Evolutionary conservation across 2,329 filamentous ascomycete genomes (phyloP).

Genomic region (Alternaria conjuncta): DNA sequence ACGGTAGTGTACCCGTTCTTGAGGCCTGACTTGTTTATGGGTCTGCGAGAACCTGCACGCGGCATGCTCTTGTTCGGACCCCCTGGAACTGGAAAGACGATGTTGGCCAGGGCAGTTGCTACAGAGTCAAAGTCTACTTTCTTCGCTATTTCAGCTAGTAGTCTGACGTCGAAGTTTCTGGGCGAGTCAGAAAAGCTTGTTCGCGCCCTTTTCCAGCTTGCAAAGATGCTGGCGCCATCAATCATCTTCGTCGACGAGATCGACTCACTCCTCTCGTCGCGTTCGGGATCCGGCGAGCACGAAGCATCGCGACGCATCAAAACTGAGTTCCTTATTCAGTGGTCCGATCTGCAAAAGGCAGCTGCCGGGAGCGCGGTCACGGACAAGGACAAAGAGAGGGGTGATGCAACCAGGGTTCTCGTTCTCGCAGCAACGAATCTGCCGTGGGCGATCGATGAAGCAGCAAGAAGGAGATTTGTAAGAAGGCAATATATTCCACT

Average conservation of each 20-base stretch:
- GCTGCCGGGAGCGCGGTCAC: constrained; percentile 81
- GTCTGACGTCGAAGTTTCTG: constrained; percentile 92
- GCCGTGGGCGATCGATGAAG: constrained; percentile 97
- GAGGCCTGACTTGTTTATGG: constrained; percentile 93
- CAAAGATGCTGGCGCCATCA: constrained; percentile 85
- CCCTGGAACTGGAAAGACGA: constrained; percentile 97
- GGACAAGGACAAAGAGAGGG: constrained; percentile 70
- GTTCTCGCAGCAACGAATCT: constrained; percentile 95
- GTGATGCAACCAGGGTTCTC: constrained; percentile 86
- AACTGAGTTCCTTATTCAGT: constrained; percentile 97
- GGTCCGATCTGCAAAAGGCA: constrained; percentile 91
- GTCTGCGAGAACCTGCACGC: constrained; percentile 87
- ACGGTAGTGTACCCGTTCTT: constrained; percentile 97
- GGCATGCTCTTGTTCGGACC: constrained; percentile 97
- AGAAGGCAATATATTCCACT: constrained; percentile 94
- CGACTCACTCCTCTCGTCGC: constrained; percentile 85
- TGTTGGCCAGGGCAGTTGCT: constrained; percentile 92
- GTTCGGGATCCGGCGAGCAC: constrained; percentile 80
- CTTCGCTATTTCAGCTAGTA: constrained; percentile 95
- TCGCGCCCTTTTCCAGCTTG: constrained; percentile 86
- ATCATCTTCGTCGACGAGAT: constrained; percentile 99
- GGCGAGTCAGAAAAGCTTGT: constrained; percentile 98
- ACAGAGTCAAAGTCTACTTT: constrained; percentile 95
- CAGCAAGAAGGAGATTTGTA: constrained; percentile 87
- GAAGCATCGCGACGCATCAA: constrained; percentile 94